Base-by-base conservation (phyloP, 164 flowering plant species). In the Berberis vulgaris region DNA sequence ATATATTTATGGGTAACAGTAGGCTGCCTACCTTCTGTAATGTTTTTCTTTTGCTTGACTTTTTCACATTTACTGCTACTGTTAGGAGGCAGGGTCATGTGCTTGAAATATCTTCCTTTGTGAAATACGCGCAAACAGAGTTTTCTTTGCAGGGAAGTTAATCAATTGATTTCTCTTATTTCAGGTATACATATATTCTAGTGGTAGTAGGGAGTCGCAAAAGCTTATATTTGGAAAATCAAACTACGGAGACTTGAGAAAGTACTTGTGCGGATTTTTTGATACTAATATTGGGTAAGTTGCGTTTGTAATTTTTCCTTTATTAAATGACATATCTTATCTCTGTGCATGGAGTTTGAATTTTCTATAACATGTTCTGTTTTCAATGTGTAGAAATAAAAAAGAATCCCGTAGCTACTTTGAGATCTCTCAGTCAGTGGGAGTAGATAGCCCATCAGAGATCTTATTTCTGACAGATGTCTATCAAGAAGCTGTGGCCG, bases 121-220 rank as follows among this genome's bases (percentile, higher is more conserved):
- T 26, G 26, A 26, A 26, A 26, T 26, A 26, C 26, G 26, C 26
- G 26, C 26, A 26, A 26, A 26, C 26, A 26, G 26, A 26, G 26
- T 26, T 26, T 26, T 26, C 26, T 26, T 26, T 26, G 26, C 26
- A 26, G 26, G 26, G 26, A 26, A 26, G 26, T 26, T 26, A 26
- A 26, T 26, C 26, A 26, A 26, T 26, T 26, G 26, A 5, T 8
- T 9, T n/a, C 60, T 55, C 41, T 69, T 59, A 43, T 45, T 65
- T 41, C 80, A 94, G 99, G 96, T 86, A 11, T 94, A 91, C 77
- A 94, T 94, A 73, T 94, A 91, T 76, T 94, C 99, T 13, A 91
- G 99, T 70, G 99, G 99, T 44, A 94, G 99, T 77, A 83, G 97
- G 81, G 80, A 91, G 81, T 96, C 99, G 4, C 99, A 94, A 67